Base-by-base conservation (phyloP, 371 early-diverging fungal genomes). In the Syncephalastrum racemosum region DNA sequence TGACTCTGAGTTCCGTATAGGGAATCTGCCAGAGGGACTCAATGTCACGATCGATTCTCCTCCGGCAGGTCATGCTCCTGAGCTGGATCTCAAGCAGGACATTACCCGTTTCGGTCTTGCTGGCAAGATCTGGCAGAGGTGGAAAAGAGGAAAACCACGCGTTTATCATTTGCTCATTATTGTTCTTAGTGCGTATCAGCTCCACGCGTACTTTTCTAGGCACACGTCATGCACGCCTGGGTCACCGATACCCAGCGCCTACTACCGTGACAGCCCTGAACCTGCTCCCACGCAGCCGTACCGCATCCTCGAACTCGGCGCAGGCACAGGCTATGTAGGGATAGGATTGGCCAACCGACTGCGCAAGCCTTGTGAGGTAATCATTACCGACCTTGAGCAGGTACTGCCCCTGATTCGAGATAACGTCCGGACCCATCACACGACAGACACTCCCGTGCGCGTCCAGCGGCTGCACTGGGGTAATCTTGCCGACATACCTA, bases 281-380 rank as follows among this genome's bases (percentile, higher is more conserved):
- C 51, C 46, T 5, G 22, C 45, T 40, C 58, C 58, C 6, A 43
- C 50, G 1, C 53, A 56, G 15, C 66, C 70, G 2, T 73, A 56
- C 12, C 66, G 74, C 12, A 71, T 79, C 15, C 46, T 79, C 16
- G 80, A 79, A 49, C 59, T 79, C 3, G 80, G 80, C 5, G 81
- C 85, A 16, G 85, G 85, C 8, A 82, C 83, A 18, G 85, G 85
- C 7, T 84, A 81, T 51, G 79, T 77, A 4, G 81, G 83, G 1
- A 81, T 84, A 20, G 73, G 75, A 5, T 57, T 84, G 20, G 85
- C 85, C 4, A 71, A 76, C 3, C 66, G 65, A 7, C 44, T 84
- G 4, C 20, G 52, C 12, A 41, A 46, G 7, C 65, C 66, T 1
- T 74, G 69, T 23, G 67, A 78, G 18, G 55, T 84, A 13, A 60